Conservation (phyloP, 1,139 yeast genomes). For the Debaryomycetaceae sp. region DNA sequence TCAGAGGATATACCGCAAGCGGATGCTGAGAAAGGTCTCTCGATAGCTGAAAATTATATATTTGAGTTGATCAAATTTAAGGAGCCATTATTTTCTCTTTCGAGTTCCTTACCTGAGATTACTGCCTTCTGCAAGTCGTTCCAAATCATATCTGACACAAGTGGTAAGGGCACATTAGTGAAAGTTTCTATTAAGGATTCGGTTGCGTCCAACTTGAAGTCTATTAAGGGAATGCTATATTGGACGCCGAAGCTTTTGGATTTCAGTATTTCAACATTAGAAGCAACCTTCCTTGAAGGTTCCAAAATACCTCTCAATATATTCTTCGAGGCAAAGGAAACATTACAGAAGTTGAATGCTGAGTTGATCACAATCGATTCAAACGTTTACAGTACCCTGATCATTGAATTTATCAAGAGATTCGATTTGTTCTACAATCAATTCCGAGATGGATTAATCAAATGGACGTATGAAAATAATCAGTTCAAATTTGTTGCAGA, state of each 20-base stretch:
- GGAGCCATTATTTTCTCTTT: conserved; percentile 29
- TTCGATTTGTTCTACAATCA: conserved; percentile 8
- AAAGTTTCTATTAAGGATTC: conserved; percentile 17
- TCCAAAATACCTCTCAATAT: conserved; percentile 9
- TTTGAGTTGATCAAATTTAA: conserved; percentile 46
- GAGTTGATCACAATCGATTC: conserved; percentile 9
- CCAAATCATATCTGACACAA: conserved; percentile 1
- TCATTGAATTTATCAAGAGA: conserved; percentile 5
- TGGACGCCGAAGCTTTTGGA: conserved; percentile 53
- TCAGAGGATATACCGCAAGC: conserved; percentile 72
- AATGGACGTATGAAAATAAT: conserved; percentile 28
- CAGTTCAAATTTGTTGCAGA: conserved; percentile 45
- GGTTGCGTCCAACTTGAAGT: conserved; percentile 13
- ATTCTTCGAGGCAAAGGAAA: conserved; percentile 19
- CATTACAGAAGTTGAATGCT: conserved; percentile 12
- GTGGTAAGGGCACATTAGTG: conserved; percentile 12
- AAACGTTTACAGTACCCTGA: conserved; percentile 12
- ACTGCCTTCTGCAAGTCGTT: conserved; percentile 9
- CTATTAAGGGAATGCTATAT: conserved; percentile 13
- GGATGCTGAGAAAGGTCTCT: conserved; percentile 75
- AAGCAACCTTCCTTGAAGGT: conserved; percentile 14
- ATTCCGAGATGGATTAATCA: conserved; percentile 15
- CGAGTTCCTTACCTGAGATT: neutral
- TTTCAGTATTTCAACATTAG: conserved; percentile 38
- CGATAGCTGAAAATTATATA: conserved; percentile 73